Evolutionary conservation across 2,329 filamentous ascomycete species (phyloP).

Genomic region (Apiospora rasikravindrae): DNA sequence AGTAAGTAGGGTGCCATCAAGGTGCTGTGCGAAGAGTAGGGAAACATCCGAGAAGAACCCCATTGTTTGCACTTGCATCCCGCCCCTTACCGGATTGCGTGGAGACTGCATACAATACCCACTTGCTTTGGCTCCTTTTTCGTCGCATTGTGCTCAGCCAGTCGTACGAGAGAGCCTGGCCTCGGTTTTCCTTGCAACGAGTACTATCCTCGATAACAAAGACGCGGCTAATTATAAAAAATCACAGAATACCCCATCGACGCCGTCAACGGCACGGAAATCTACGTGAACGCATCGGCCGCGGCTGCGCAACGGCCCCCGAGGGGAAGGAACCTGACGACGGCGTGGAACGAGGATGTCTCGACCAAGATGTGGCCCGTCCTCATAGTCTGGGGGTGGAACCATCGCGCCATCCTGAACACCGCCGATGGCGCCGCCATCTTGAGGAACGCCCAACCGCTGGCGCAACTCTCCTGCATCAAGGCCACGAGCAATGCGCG

Average conservation of each 20-base stretch:
- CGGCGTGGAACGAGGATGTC: conserved; percentile 25
- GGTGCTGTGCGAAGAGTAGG: too few relatives aligned
- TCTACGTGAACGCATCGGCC: conserved; percentile 34
- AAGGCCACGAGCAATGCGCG: conserved; percentile 21
- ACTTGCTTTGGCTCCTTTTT: neutral
- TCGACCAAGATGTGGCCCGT: conserved; percentile 31
- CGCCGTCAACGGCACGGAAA: conserved; percentile 31
- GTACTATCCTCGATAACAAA: too few relatives aligned
- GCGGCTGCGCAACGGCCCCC: conserved; percentile 28
- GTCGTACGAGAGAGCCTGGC: neutral
- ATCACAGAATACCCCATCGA: conserved; percentile 31
- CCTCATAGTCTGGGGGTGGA: conserved; percentile 37
- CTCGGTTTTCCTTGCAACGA: neutral
- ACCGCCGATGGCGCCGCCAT: neutral
- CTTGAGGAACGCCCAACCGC: conserved; percentile 23
- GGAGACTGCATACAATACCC: neutral
- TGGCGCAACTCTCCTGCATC: conserved; percentile 32
- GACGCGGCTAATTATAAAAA: neutral
- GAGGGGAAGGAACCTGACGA: conserved; percentile 23
- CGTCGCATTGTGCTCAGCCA: neutral
- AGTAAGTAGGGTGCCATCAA: too few relatives aligned
- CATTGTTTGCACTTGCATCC: neutral
- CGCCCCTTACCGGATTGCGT: neutral
- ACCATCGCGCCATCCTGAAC: conserved; percentile 31
- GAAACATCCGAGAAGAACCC: neutral